Evolutionary conservation across 495 filamentous ascomycete genomes (phyloP).

Genomic region (Podospora appendiculata): DNA sequence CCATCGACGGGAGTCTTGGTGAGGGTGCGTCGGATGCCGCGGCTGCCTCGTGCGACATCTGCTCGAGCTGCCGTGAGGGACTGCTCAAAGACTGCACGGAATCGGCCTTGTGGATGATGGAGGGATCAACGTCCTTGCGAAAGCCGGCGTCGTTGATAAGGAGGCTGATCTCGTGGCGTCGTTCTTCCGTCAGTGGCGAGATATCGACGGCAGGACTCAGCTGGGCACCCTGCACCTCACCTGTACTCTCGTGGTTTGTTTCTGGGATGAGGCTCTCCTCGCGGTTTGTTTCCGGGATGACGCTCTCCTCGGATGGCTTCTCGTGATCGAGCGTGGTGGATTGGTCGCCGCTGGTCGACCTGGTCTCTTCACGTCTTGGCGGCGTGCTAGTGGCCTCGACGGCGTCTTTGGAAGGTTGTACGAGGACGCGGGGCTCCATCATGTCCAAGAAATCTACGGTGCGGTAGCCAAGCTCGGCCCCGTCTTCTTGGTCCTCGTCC

Average conservation of each 20-base stretch:
- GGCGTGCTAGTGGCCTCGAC: background rate
- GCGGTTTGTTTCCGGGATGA: background rate
- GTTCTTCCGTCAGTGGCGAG: conserved; percentile 14
- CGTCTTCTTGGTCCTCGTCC: conserved; percentile 27
- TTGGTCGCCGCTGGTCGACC: background rate
- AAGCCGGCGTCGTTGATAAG: conserved; percentile 19
- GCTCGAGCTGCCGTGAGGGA: conserved; percentile 20
- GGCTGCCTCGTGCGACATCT: conserved; percentile 12
- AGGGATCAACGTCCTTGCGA: conserved; percentile 14
- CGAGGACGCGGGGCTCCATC: conserved; percentile 36
- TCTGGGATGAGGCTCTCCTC: conserved; percentile 14
- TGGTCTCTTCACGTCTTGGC: background rate
- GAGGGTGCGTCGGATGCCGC: background rate
- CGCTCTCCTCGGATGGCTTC: conserved; percentile 2
- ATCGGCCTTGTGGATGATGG: conserved; percentile 1
- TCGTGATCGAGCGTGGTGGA: conserved; percentile 10
- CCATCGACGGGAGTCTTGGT: background rate
- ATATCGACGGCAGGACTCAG: background rate
- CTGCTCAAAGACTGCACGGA: conserved; percentile 12
- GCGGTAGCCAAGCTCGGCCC: conserved; percentile 23
- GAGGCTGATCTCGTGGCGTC: conserved; percentile 15
- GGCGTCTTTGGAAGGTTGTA: conserved; percentile 7
- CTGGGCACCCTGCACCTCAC: conserved; percentile 2
- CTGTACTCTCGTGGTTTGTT: conserved; percentile 1
- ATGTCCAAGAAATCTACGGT: conserved; percentile 30